Evolutionary conservation across 345 rosid genomes (phyloP), one percentile per base, ranked within the genome.

Genomic region (Streptanthus diversifolius): DNA sequence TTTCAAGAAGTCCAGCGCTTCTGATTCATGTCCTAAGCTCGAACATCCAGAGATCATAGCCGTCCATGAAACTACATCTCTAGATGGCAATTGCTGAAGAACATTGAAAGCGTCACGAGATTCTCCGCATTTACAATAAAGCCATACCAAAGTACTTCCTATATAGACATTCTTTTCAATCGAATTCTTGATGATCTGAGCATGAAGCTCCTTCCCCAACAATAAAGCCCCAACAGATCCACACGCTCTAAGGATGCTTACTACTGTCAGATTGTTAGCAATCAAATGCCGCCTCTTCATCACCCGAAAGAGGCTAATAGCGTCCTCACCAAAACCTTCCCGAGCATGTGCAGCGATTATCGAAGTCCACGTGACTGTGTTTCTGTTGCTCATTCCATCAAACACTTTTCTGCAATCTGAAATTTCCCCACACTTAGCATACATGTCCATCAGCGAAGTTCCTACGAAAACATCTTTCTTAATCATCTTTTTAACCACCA

Each of bases 11-110:
- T 80, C 81, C 6, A 89, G 78, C 14, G 97, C 97, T 77, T 90
- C 91, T 5, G 81, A 53, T 67, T 87, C 98, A 25, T 86, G 91
- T 29, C 96, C 96, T 13, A 87, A 82, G 77, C 80, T 54, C 7
- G 92, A 83, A 74, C 83, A 85, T 48, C 98, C 92, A 43, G 96
- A 93, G 63, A 93, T 93, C 80, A 90, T 86, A 33, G 98, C 91
- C 3, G 97, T 90, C 98, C 97, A 93, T 5, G 97, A 90, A 65
- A 90, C 90, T 64, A 86, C 97, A 73, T 89, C 91, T 81, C 87
- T 81, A 49, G 80, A 80, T 4, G 93, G 90, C 83, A 90, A 82
- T 51, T 86, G 90, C 44, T 81, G 89, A 25, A 90, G 84, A 69
- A 93, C 91, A 61, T 76, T 84, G 56, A 74, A 87, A 49, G 96